Conservation (phyloP, 495 filamentous ascomycete genomes). For the Aspergillus nanangensis region DNA sequence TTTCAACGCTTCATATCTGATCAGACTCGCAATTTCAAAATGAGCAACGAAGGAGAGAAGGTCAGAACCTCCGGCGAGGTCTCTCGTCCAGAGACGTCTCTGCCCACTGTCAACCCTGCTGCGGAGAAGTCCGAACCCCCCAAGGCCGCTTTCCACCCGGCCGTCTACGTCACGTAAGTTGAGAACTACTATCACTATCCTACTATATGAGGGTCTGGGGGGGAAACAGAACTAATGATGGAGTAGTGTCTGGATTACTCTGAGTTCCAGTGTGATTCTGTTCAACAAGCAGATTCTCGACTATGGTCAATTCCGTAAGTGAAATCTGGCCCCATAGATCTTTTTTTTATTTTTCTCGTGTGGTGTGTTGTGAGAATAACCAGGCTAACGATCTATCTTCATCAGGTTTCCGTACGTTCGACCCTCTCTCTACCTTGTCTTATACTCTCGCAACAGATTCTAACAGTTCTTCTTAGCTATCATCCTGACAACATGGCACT, state of each 20-base stretch:
- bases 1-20: constrained; percentile 46
- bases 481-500: constrained; percentile 90
- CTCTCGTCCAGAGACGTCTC: constrained; percentile 55
- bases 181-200: not conserved
- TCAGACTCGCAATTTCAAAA: constrained; percentile 43
- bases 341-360: too few species aligned
- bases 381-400: too few species aligned
- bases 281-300: constrained; percentile 99
- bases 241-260: constrained; percentile 77
- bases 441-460: not conserved
- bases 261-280: constrained; percentile 90
- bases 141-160: constrained; percentile 68
- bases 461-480: constrained; percentile 37
- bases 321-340: not conserved
- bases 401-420: constrained; percentile 44
- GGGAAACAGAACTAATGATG: constrained; percentile 16
- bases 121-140: constrained; percentile 63
- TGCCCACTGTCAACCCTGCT: constrained; percentile 75
- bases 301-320: constrained; percentile 77
- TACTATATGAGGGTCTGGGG: not conserved
- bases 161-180: constrained; percentile 83
- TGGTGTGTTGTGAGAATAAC: too few species aligned
- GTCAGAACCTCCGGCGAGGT: constrained; percentile 71
- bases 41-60: constrained; percentile 72
- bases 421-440: constrained; percentile 7